Conservation (phyloP, 306 rosid genomes). For the Hippophae rhamnoides region DNA sequence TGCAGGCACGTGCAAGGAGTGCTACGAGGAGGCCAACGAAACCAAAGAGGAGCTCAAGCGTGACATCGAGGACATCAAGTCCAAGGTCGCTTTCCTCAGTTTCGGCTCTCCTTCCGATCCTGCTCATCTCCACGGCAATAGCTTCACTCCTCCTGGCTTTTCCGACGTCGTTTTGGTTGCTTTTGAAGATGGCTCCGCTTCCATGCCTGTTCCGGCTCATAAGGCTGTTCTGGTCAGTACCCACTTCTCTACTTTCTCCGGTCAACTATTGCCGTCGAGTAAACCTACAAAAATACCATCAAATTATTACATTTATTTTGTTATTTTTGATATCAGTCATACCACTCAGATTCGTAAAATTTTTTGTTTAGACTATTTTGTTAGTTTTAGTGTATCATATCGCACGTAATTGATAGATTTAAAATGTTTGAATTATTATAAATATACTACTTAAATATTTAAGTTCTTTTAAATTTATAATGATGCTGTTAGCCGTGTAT, state of each 20-base stretch:
- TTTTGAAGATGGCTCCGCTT: constrained; percentile 19
- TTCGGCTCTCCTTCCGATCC: constrained; percentile 25
- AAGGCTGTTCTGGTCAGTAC: constrained; percentile 65
- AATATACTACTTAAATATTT: too few relatives aligned
- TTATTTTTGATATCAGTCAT: too few relatives aligned
- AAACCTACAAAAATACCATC: too few relatives aligned
- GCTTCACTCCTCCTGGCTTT: constrained; percentile 20
- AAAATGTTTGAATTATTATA: too few relatives aligned
- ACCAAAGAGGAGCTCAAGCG: constrained; percentile 62
- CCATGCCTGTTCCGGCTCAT: constrained; percentile 58
- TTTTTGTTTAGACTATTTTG: too few relatives aligned
- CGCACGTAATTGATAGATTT: too few relatives aligned
- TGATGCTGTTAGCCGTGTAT: too few relatives aligned
- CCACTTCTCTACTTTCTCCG: not conserved
- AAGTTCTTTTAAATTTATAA: too few relatives aligned
- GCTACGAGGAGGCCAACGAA: constrained; percentile 78
- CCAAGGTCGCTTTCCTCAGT: constrained; percentile 58
- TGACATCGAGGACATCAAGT: constrained; percentile 63
- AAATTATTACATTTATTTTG: too few relatives aligned
- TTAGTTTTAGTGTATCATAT: too few relatives aligned
- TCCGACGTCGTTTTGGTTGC: constrained; percentile 54
- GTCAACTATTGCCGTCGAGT: not conserved
- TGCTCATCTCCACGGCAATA: constrained; percentile 15
- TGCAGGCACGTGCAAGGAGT: constrained; percentile 73
- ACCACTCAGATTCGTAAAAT: too few relatives aligned